Base-by-base conservation (phyloP, 2,329 filamentous ascomycete genomes). In the Trichothecium sympodiale region DNA sequence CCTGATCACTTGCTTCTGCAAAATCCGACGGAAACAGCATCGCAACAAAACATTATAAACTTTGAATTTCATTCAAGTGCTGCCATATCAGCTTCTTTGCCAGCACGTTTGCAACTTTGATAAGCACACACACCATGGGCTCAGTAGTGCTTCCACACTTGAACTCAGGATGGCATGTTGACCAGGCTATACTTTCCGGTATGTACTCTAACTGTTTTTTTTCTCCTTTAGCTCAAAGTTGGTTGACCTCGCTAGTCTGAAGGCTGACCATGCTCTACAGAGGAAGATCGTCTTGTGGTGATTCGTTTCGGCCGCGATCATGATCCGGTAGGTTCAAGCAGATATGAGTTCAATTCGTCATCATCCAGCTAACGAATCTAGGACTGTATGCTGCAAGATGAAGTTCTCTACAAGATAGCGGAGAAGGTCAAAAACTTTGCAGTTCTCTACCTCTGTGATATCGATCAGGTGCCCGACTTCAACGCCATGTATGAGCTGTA, bases 401-500 rank as follows among this genome's bases (percentile, higher is more conserved):
- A 96, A 59, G 82, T 96, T 6, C 82, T 98, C 36, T 94, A 89
- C 70, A 86, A 74, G 50, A 93, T 98, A 52, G 86, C 89, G 39
- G 87, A 96, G 56, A 76, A 78, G 31, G 86, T 98, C 43, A 93
- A 94, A 65, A 94, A 88, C 65, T 94, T 91, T 54, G 83, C 83
- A 39, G 83, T 83, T 57, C 81, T 96, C 57, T 96, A 96, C 62
- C 74, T 93, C 36, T 95, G 88, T 70, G 88, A 96, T 57, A 80
- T 93, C 50, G 84, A 94, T 54, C 73, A 87, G 57, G 83, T 94
- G 5, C 83, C 84, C 38, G 86, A 94, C 58, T 95, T 94, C 67
- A 95, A 91, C 56, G 77, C 83, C 52, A 96, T 96, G 89, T 95
- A 95, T 68, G 77, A 87, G 55, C 69, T 88, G 5, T 88, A 91